phyloP scores from a whole-genome alignment of 108 stramenopile genomes.

The Craspedostauros australis region DNA sequence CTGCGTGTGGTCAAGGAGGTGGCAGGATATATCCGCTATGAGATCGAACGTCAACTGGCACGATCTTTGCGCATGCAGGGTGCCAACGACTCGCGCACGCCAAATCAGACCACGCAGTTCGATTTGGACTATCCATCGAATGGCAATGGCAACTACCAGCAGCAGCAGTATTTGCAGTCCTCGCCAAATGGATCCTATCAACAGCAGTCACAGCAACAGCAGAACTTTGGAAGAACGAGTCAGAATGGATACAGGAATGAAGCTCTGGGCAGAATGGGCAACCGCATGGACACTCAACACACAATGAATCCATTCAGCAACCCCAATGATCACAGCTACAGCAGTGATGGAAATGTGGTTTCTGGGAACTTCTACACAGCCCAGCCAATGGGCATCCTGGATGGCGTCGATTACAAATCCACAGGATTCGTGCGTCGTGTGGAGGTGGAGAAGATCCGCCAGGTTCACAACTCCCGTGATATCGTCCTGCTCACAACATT shows the following conservation, averaged over 20 bases:
- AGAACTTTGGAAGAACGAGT: no score
- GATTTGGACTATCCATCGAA: no score
- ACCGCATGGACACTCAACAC: no score
- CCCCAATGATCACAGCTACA: no score
- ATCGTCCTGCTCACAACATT: slow-evolving; percentile 88
- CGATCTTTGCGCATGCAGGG: slow-evolving; percentile 74
- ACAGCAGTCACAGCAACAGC: no score
- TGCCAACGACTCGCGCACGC: no score
- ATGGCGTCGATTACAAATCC: slow-evolving; percentile 78
- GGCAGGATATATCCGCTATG: slow-evolving; percentile 92
- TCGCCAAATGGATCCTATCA: no score
- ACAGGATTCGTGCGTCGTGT: slow-evolving; percentile 88
- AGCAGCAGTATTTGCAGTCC: no score
- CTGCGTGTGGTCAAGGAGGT: slow-evolving; percentile 89
- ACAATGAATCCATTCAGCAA: no score
- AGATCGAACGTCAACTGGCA: slow-evolving; percentile 89
- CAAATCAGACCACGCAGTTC: no score
- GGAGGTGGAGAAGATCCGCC: slow-evolving; percentile 80
- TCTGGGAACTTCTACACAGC: slow-evolving; percentile 85
- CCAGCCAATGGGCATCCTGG: slow-evolving; percentile 79
- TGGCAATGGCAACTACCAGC: slow-evolving; percentile 29
- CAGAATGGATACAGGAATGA: no score
- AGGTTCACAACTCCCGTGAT: slow-evolving; percentile 75
- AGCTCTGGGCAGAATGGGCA: no score
- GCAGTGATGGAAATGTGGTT: slow-evolving; percentile 70